These are phyloP conservation scores for Dictyostelium purpureum DNA, from an alignment of 78 protist species.

Conservation along the genomic window DNA sequence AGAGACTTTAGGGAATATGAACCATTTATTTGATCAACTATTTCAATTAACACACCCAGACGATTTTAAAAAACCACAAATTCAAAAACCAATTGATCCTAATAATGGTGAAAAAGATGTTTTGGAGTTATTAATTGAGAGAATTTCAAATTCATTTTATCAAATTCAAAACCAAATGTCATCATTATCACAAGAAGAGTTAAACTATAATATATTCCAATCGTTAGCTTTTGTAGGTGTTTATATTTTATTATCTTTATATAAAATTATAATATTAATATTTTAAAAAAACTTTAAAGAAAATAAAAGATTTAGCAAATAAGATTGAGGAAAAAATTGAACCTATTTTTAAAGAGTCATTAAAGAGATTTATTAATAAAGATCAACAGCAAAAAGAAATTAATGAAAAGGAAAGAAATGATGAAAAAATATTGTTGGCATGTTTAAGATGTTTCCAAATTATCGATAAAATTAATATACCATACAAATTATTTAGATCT, in stretches of 20 bases:
- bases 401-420: not conserved
- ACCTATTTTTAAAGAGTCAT: constrained; percentile 49
- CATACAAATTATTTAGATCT: constrained; percentile 36
- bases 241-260: not conserved
- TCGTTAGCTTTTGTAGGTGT: constrained; percentile 12
- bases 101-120: not conserved
- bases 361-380: not conserved
- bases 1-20: constrained; percentile 34
- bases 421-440: constrained; percentile 2
- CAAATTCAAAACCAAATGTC: constrained; percentile 62
- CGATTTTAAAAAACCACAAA: not conserved
- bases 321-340: constrained; percentile 42
- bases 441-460: constrained; percentile 47
- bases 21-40: constrained; percentile 48
- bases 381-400: not conserved
- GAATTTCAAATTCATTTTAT: constrained; percentile 65
- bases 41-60: not conserved
- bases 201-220: constrained; percentile 26
- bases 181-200: constrained; percentile 39
- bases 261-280: not conserved
- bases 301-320: constrained; percentile 41
- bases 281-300: not conserved
- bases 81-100: not conserved
- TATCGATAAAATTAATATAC: constrained; percentile 7
- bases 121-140: constrained; percentile 29